Evolutionary conservation across 2,329 filamentous ascomycete species (phyloP).

Genomic region (Amphichorda felina): DNA sequence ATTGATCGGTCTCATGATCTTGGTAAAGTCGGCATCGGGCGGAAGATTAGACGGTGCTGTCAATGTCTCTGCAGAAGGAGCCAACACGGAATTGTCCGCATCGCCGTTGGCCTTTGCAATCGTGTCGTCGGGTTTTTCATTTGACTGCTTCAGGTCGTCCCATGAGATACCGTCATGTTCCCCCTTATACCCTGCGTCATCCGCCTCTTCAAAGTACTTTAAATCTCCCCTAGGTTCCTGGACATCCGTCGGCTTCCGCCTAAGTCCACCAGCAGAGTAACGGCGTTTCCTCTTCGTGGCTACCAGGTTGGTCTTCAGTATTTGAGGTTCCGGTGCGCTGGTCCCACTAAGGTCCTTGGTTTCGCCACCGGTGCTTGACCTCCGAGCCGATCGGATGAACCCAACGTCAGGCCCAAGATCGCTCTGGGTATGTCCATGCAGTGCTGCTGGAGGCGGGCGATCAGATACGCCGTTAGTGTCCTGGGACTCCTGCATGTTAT

Average conservation of each 20-base stretch:
- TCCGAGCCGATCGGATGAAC: constrained; percentile 7
- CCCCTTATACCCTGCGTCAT: constrained; percentile 68
- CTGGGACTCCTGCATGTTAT: not conserved
- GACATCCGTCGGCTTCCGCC: constrained; percentile 62
- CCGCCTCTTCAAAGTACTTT: constrained; percentile 85
- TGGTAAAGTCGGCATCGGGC: constrained; percentile 21
- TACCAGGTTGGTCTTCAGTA: constrained; percentile 28
- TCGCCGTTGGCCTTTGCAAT: constrained; percentile 7
- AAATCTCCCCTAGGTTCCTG: constrained; percentile 60
- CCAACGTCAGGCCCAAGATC: constrained; percentile 17
- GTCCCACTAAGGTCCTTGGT: constrained; percentile 48
- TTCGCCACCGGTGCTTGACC: constrained; percentile 21
- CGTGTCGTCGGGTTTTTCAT: not conserved
- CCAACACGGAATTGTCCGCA: not conserved
- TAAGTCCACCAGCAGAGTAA: constrained; percentile 78
- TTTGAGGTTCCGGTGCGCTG: constrained; percentile 52
- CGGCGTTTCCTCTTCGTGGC: constrained; percentile 48
- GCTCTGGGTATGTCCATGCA: constrained; percentile 16
- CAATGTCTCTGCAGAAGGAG: constrained; percentile 8
- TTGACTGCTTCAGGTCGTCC: constrained; percentile 1
- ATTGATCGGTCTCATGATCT: constrained; percentile 52
- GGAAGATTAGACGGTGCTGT: constrained; percentile 21
- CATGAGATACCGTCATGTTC: constrained; percentile 25
- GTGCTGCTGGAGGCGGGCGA: constrained; percentile 1
- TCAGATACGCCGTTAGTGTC: not conserved